These are phyloP conservation scores for Lolium perenne DNA, from an alignment of 176 grass and related monocot genomes.

Conservation along the genomic window DNA sequence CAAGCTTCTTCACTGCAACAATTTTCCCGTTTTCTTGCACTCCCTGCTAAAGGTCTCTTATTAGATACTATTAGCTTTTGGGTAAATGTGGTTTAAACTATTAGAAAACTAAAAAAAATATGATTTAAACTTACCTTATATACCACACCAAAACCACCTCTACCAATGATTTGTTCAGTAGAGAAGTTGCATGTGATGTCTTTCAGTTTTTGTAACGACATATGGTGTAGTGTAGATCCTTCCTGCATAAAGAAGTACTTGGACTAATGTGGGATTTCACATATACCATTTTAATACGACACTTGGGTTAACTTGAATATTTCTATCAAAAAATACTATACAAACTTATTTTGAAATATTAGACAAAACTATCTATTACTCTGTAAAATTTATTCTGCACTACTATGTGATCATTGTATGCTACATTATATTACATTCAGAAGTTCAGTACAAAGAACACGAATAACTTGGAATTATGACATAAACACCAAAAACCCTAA, in stretches of 20 bases:
- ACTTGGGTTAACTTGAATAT: too few species aligned
- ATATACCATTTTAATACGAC: too few species aligned
- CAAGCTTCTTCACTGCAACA: not conserved
- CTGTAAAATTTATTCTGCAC: too few species aligned
- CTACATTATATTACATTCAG: too few species aligned
- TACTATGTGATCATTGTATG: too few species aligned
- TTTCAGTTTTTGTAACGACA: not conserved
- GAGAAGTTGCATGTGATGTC: not conserved
- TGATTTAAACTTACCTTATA: not conserved
- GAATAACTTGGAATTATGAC: too few species aligned
- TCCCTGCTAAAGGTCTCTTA: not conserved
- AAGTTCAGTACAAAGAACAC: too few species aligned
- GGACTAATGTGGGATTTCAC: not conserved
- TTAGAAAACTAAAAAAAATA: not conserved
- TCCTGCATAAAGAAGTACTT: not conserved
- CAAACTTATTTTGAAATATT: too few species aligned
- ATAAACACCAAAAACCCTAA: too few species aligned
- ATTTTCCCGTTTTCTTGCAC: not conserved
- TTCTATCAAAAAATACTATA: too few species aligned
- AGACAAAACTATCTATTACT: too few species aligned
- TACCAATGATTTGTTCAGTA: not conserved
- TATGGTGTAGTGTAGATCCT: not conserved
- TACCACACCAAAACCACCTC: not conserved
- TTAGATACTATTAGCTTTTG: not conserved
- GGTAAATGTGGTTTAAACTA: not conserved